Evolutionary conservation across 495 filamentous ascomycete genomes (phyloP), one percentile per base, ranked within the genome.

Genomic region (Penicillium malachiteum): DNA sequence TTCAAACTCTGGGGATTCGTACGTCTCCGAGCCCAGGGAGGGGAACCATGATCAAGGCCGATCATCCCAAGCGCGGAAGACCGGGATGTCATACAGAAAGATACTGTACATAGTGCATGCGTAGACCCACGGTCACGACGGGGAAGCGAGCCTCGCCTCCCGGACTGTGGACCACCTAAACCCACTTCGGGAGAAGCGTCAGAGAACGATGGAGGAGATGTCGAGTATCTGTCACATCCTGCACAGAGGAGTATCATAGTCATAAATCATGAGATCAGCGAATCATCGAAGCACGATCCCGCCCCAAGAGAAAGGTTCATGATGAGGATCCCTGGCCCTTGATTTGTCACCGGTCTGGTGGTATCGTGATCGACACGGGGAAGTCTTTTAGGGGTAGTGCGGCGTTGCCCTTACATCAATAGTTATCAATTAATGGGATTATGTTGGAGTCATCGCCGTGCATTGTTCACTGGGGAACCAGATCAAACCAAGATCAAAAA

Each of bases 331-430:
- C 47, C 51, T 46, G 54, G 59, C 58, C 56, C 62, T 67, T 71
- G 64, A 76, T 74, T 76, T 74, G 73, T 74, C 70, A 69, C 69
- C 70, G 49, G 42, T 32, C 41, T 62, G 58, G 50, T 68, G 71
- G 65, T 59, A 57, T 59, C 50, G 54, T 57, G 68, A 73, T 75
- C 71, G 64, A 70, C 72, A 71, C 66, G 65, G 68, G 69, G 62
- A 60, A 64, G 38, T 33, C 9, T 39, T n/a, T 56, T 48, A 57
- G 48, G 60, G 57, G 55, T 59, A 63, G 57, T 52, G 54, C 44
- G 41, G 50, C 21, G 41, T 45, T 68, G 69, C 68, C 74, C 74
- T 77, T 77, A 70, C 71, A 69, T 71, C 69, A 70, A 74, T 72
- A 75, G 62, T 70, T 39, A 41, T 44, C 55, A 56, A 59, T 62